Base-by-base conservation (phyloP, 1,284 basidiomycete genomes). In the Ceratobasidium sp. region DNA sequence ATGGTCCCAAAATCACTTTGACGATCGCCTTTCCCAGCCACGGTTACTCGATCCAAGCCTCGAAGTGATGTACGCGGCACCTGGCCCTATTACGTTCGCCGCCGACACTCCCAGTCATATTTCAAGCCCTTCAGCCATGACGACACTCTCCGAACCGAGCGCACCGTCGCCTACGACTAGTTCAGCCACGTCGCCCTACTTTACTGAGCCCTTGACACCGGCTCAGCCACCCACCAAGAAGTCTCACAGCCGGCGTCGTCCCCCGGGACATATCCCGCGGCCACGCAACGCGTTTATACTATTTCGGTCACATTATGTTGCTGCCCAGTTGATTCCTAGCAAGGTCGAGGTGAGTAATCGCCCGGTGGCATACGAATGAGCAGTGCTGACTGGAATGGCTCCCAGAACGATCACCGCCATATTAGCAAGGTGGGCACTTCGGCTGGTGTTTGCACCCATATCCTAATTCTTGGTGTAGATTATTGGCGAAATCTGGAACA, bases 271-370 rank as follows among this genome's bases (percentile, higher is more conserved):
- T 83, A 89, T 96, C 78, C 92, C 93, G 44, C 91, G 95, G 2
- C 94, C 95, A 0, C 89, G 91, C 27, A 96, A 96, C 83, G 92
- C 94, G 0, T 97, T 96, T 86, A 95, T 96, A 80, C 88, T 96
- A 81, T 96, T 94, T 84, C 90, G 95, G 44, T 91, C 89, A 81
- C 89, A 92, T 81, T 89, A 91, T 62, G 86, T 88, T 30, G 35
- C 46, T 20, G 50, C 54, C 59, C 62, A 64, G 23, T 55, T 68
- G 35, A 46, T 74, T 44, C 52, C 69, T 16, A 55, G 67, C 27
- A 79, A 79, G 67, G 76, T 79, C 7, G 62, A 71, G 62, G 78
- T 79, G 57, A 16, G 74, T 23, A 30, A 27, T 14, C 14, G 16
- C n/a, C 33, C 14, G 3, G n/a, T 46, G 14, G 30, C 12, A 18